Base-by-base conservation (phyloP, 805 yeast genomes). In the Starmerella scarabaei region DNA sequence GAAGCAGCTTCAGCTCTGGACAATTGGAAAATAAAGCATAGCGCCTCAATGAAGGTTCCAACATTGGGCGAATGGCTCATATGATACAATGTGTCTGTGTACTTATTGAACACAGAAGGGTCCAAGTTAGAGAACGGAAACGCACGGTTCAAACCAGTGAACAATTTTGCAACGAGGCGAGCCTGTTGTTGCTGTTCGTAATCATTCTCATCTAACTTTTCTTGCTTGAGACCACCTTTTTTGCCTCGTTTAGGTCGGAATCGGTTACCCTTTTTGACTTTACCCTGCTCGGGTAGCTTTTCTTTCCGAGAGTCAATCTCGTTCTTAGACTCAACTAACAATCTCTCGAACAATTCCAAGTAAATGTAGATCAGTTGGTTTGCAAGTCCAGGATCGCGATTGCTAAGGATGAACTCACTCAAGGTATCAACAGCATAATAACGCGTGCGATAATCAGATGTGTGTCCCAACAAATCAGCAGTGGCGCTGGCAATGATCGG, bases 131-230 rank as follows among this genome's bases (percentile, higher is more conserved):
- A 76, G 58, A 82, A 91, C 40, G 97, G 97, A 68, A 83, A 88
- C 0, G 97, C 86, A 63, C 98, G 80, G 59, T 91, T 91, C 43
- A 91, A 72, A 51, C 98, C 98, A 1, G 98, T 84, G 49, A 91
- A 71, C 41, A 91, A 69, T 14, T 95, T 95, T 21, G 94, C 77
- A 52, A 88, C 83, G 51, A 88, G 62, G 53, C 81, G 82, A 33
- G 93, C 71, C 53, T 77, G 80, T 52, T 78, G 82, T 57, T 91
- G 97, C 54, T 84, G 66, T 37, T 58, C 58, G 12, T 55, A 53
- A 21, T 53, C 62, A 27, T 44, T 53, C 4, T 47, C 46, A 20
- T 59, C 50, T 45, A 50, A 50, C 35, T 44, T 45, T 36, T 45
- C 42, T 40, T 57, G 59, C 24, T 54, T 45, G n/a, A 49, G 44